Percentiles rank a stretch among this genome's conserved stretches.
Evolutionary conservation across 2,329 filamentous ascomycete species (phyloP).

Genomic region (Botrytis paeoniae): DNA sequence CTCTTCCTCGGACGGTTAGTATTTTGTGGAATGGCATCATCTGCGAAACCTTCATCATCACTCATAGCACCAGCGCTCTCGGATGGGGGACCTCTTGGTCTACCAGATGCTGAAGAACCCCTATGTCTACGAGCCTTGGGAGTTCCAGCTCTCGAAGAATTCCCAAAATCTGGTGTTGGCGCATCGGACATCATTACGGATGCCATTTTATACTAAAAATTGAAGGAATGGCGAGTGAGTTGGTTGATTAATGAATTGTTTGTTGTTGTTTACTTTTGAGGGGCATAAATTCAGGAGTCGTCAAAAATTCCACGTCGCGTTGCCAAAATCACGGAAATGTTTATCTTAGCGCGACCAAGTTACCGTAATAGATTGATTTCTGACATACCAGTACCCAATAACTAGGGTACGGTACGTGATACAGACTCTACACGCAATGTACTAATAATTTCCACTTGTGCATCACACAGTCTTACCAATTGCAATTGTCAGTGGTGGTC

Average conservation of each 20-base stretch:
- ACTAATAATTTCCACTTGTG: not conserved
- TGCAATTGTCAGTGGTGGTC: not conserved
- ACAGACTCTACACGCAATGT: not conserved
- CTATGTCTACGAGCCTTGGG: conserved; percentile 30
- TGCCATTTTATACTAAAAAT: conserved; percentile 30
- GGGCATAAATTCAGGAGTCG: conserved; percentile 26
- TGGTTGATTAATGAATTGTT: conserved; percentile 23
- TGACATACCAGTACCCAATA: no score
- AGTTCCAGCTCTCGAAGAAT: conserved; percentile 32
- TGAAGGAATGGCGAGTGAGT: conserved; percentile 19
- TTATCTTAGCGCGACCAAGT: conserved; percentile 25
- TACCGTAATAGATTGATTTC: conserved; percentile 32
- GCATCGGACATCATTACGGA: conserved; percentile 38
- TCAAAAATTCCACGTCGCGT: conserved; percentile 23
- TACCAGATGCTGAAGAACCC: conserved; percentile 33
- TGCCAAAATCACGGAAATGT: conserved; percentile 22
- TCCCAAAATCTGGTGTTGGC: conserved; percentile 30
- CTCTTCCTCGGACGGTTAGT: conserved; percentile 44
- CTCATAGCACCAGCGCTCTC: conserved; percentile 59
- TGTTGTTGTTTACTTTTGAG: conserved; percentile 26
- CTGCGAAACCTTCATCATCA: conserved; percentile 62
- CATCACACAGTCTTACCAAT: not conserved
- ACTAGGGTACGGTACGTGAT: not conserved
- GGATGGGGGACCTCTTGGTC: conserved; percentile 51
- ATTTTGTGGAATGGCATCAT: conserved; percentile 60